phyloP scores from a whole-genome alignment of 106 monocot species.

The Iris macrosiphon region DNA sequence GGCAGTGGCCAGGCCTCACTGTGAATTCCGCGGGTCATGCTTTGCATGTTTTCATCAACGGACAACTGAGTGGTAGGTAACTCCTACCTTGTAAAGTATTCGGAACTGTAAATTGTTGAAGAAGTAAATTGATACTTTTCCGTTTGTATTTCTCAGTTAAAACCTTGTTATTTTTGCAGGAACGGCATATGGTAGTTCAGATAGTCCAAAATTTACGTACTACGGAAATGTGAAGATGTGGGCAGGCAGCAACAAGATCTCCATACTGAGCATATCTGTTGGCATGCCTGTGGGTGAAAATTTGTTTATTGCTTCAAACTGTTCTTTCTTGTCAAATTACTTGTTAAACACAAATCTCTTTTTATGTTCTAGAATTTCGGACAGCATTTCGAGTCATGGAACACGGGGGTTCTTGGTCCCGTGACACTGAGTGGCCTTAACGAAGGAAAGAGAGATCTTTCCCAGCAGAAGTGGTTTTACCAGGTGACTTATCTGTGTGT shows the following conservation, averaged over 20 bases:
- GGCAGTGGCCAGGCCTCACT: constrained; percentile 36
- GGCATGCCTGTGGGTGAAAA: constrained; percentile 63
- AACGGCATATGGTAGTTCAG: constrained; percentile 3
- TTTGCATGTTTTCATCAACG: constrained; percentile 15
- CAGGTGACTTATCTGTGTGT: too few species aligned
- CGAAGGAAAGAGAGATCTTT: constrained; percentile 80
- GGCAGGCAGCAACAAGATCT: constrained; percentile 37
- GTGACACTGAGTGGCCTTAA: constrained; percentile 75
- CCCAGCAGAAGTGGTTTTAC: constrained; percentile 86
- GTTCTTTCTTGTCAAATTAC: too few species aligned
- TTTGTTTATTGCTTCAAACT: too few species aligned
- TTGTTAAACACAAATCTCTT: too few species aligned
- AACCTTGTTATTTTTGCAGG: constrained; percentile 4
- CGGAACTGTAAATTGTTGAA: too few species aligned
- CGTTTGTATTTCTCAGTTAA: too few species aligned
- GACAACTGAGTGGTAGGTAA: constrained; percentile 10
- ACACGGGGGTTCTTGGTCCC: constrained; percentile 88
- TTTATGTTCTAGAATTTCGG: constrained; percentile 57
- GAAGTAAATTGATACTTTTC: too few species aligned
- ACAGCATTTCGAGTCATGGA: constrained; percentile 86
- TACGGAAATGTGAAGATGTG: constrained; percentile 3
- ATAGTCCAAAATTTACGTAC: constrained; percentile 8
- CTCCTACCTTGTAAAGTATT: too few species aligned
- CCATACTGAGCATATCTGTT: constrained; percentile 74
- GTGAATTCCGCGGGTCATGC: constrained; percentile 28